Percentiles rank a stretch among this genome's conserved stretches.
These are phyloP conservation scores for Boletales sp. DNA, from an alignment of 768 basidiomycete genomes.

Conservation along the genomic window DNA sequence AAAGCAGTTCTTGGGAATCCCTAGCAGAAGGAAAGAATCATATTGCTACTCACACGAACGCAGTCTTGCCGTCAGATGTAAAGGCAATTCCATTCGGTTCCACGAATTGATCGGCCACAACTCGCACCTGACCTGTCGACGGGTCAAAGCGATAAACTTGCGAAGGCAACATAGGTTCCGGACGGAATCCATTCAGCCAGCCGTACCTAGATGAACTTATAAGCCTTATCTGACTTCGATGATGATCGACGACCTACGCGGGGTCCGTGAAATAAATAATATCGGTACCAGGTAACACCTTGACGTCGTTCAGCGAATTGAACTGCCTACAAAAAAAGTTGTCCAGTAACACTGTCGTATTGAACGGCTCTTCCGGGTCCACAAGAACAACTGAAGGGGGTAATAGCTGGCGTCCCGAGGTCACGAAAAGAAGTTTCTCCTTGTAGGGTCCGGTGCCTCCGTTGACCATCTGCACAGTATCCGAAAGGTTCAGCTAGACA, in stretches of 20 bases:
- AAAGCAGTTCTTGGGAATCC: constrained; percentile 17
- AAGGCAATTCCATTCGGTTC: constrained; percentile 75
- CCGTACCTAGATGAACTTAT: constrained; percentile 48
- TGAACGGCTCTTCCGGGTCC: constrained; percentile 60
- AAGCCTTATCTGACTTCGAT: background rate
- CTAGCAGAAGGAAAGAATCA: constrained; percentile 3
- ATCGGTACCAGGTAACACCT: constrained; percentile 62
- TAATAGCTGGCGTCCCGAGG: constrained; percentile 59
- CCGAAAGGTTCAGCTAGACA: constrained; percentile 52
- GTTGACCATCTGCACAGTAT: constrained; percentile 66
- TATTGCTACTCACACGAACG: constrained; percentile 49
- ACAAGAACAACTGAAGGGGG: constrained; percentile 65
- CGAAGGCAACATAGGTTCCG: constrained; percentile 58
- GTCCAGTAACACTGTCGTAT: constrained; percentile 67
- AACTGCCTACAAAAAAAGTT: constrained; percentile 81
- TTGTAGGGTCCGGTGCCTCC: constrained; percentile 63
- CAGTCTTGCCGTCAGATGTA: constrained; percentile 57
- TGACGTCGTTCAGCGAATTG: constrained; percentile 79
- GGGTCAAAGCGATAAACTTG: constrained; percentile 59
- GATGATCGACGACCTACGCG: constrained; percentile 38
- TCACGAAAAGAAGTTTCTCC: constrained; percentile 56
- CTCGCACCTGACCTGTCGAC: constrained; percentile 56
- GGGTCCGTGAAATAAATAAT: constrained; percentile 76
- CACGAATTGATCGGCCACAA: constrained; percentile 75
- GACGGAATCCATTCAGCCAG: constrained; percentile 62